Base-by-base conservation (phyloP, 2,329 filamentous ascomycete genomes). In the Penicillium sp. region DNA sequence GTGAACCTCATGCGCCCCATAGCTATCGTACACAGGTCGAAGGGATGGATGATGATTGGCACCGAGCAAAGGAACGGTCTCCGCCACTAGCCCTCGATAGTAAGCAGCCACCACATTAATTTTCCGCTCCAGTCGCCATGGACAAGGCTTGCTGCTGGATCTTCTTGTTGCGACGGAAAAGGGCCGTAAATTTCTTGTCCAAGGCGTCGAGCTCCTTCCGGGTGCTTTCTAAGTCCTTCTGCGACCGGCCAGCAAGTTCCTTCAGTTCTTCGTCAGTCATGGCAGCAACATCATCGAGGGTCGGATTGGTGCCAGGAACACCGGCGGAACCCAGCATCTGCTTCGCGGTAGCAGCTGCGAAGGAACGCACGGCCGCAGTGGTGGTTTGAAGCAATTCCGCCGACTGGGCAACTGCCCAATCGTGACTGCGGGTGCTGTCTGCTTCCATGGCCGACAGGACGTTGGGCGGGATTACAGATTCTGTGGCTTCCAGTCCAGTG, bases 171-270 rank as follows among this genome's bases (percentile, higher is more conserved):
- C 67, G 58, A 31, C 69, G 68, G 25, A 70, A 60, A 16, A 70
- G 47, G 8, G 60, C 65, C 16, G 49, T 50, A 18, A 69, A 56
- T 45, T 70, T 68, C 53, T 72, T 73, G 46, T 73, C 70, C 23
- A 69, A 56, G 4, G 57, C 42, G 39, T 73, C 74, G 54, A 89
- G 81, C 44, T 91, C 83, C 51, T 76, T 75, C 62, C 83, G 81
- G 51, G 90, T 77, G 7, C 73, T 72, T 50, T 89, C 84, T 68
- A 89, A 82, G 63, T 91, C 84, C 37, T 81, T 78, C 18, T 71
- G 67, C 4, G 68, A 68, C 31, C 62, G 63, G 29, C 60, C 50
- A 9, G 69, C 60, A 35, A 70, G 66, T 10, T 58, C 51, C 27
- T 62, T 59, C 16, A 73, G 51, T 25, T 69, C 64, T 21, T 68